Evolutionary conservation across 768 basidiomycete species (phyloP), one percentile per base, ranked within the genome.

Genomic region (Boletus pseudo-olivaceus): DNA sequence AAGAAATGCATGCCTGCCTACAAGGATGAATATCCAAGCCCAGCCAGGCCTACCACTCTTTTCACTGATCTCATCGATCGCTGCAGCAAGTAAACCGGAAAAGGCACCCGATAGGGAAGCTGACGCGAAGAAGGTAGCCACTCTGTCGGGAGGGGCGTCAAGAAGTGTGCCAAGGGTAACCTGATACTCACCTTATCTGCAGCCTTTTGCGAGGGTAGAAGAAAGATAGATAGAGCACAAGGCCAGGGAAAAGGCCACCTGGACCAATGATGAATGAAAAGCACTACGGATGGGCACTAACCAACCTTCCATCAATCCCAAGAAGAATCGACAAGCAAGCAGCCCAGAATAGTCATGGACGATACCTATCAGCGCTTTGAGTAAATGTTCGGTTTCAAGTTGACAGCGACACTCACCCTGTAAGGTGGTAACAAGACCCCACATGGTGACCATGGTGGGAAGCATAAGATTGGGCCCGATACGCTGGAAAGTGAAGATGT

Each of bases 401-500:
- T 23, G 23, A 46, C n/a, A 43, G 11, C 17, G n/a, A 42, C 10
- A 58, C 32, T 55, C 26, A 78, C 83, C 85, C 76, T 88, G 85
- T 42, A 82, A 71, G 9, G 82, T 75, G 10, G 79, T 76, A 14
- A 83, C 77, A n/a, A 87, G 44, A n/a, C 87, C 87, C 87, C 88
- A 90, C 1, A 81, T 60, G 0, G 79, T 76, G 45, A 87, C 68
- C 78, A 87, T 81, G 1, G 79, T 67, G 0, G 88, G 87, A 64
- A 86, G 75, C 44, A 81, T 68, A 53, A 81, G 75, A n/a, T 84
- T 78, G 2, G 86, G 82, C 3, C 84, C 80, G 42, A 77, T 56
- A 53, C 54, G 53, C 68, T 78, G 64, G 50, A 41, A 30, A 32
- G 34, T 4, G n/a, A 29, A 37, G 5, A 44, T 6, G 10, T 49